Base-by-base conservation (phyloP, 1,284 basidiomycete species). In the Ustilago xerochloae region DNA sequence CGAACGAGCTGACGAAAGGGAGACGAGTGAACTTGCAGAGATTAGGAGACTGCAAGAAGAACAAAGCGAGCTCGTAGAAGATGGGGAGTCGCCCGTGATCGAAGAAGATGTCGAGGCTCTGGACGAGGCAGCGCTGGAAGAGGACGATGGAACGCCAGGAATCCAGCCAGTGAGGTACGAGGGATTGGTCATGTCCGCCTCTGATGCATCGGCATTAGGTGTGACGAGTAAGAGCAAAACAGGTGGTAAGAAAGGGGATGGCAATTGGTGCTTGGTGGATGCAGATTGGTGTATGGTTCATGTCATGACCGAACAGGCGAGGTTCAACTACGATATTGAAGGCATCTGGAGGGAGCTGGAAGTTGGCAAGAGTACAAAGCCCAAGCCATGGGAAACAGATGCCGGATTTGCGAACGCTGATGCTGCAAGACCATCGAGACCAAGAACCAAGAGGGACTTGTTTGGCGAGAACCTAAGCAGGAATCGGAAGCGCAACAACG, bases 231-330 rank as follows among this genome's bases (percentile, higher is more conserved):
- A 62, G 54, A 59, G 55, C 63, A 75, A 75, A 35, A 66, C 66
- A 2, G 59, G 76, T 12, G 64, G 62, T 18, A 74, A 73, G 54
- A 71, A 79, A 45, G 82, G 81, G 3, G 78, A 77, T 47, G 82
- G 82, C 13, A 79, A 84, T 28, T 84, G 82, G 82, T 80, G 78
- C 41, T 66, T 83, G 12, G 74, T 84, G 24, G 81, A 84, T 65
- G 81, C 81, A 1, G 80, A 75, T n/a, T 84, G 82, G 82, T 82
- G 80, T 59, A 75, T 81, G 45, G 81, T 84, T 13, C 82, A 84
- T 48, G 82, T 84, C 38, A 81, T 84, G 79, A 81, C 79, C 15
- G 63, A 65, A 43, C 67, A 76, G 13, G 79, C 78, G 20, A 59
- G 82, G 9, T 77, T 61, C 39, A 76, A 67, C 13, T 83, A 79